Evolutionary conservation across 2,329 filamentous ascomycete species (phyloP), one percentile per base, ranked within the genome.

Genomic region (Phyllosticta citrichinensis): DNA sequence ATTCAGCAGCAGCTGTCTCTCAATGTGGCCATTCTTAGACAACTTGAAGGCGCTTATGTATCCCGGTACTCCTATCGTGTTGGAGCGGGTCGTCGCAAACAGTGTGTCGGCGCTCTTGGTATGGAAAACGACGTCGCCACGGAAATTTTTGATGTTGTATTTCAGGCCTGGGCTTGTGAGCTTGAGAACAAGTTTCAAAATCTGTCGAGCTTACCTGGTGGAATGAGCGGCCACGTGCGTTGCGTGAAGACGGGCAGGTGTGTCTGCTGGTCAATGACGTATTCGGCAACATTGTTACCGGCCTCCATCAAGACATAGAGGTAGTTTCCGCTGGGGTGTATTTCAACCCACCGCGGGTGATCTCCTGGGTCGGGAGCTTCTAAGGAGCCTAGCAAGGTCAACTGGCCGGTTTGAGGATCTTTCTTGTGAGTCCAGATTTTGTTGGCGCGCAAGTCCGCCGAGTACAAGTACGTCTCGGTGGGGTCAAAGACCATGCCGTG

Each of bases 271-370:
- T 94, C 87, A 74, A 96, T 85, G 65, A 88, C 81, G 74, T 94
- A 96, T 68, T 91, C 87, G 72, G 85, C 90, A 61, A 96, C 76
- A 57, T 87, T 80, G 77, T 96, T 96, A 60, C 90, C 89, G n/a
- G 86, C 87, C 75, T 96, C 91, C 88, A 94, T 95, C 66, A 96
- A 80, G 8, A 83, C 89, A 75, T 95, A 96, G 61, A 96, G 80
- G 73, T 91, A 91, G 62, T 85, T 82, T 20, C 89, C 89, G 1
- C 83, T 83, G 2, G 87, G 87, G 72, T 93, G 88, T 71, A 95
- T 87, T 66, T 89, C 89, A 14, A 95, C 88, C 91, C 91, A 96
- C 68, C 91, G 84, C 17, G 91, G 91, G 72, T 94, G 91, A 73
- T 96, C 91, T 63, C 81, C 80, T 2, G 82, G 75, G 54, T 81